Evolutionary conservation across 257 asterid species (phyloP).

Genomic region (Fraxinus pennsylvanica): DNA sequence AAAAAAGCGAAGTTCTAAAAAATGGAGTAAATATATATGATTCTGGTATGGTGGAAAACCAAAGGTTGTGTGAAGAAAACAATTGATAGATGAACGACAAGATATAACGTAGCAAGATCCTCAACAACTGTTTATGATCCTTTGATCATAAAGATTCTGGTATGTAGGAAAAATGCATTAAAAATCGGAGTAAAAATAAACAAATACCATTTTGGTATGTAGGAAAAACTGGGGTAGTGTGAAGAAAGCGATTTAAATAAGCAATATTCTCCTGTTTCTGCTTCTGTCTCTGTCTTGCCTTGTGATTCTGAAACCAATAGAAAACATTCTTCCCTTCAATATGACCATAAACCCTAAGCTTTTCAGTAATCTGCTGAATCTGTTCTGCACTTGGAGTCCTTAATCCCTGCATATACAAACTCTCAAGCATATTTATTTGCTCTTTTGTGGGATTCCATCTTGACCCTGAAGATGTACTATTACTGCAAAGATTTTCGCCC

Average conservation of each 20-base stretch:
- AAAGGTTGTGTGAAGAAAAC: too few species aligned
- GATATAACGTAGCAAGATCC: too few species aligned
- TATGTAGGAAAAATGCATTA: too few species aligned
- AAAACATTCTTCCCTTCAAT: conserved; percentile 90
- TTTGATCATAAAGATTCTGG: too few species aligned
- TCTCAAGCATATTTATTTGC: conserved; percentile 75
- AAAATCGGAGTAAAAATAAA: background rate
- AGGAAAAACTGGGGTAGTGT: conserved; percentile 32
- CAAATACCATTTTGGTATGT: conserved; percentile 51
- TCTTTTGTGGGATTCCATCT: conserved; percentile 94
- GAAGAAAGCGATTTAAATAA: conserved; percentile 47
- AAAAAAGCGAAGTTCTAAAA: too few species aligned
- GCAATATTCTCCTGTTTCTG: conserved; percentile 60
- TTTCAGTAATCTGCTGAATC: conserved; percentile 66
- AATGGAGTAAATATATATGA: too few species aligned
- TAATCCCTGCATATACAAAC: conserved; percentile 65
- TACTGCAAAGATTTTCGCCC: conserved; percentile 27
- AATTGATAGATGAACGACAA: too few species aligned
- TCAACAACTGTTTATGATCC: too few species aligned
- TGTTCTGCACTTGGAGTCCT: conserved; percentile 84
- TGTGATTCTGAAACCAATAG: conserved; percentile 92
- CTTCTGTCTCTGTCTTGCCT: conserved; percentile 93
- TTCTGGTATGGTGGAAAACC: too few species aligned
- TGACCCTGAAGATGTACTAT: conserved; percentile 42
- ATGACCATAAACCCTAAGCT: conserved; percentile 67